Evolutionary conservation across 2,329 filamentous ascomycete species (phyloP).

Genomic region (Dactylellina haptotyla): DNA sequence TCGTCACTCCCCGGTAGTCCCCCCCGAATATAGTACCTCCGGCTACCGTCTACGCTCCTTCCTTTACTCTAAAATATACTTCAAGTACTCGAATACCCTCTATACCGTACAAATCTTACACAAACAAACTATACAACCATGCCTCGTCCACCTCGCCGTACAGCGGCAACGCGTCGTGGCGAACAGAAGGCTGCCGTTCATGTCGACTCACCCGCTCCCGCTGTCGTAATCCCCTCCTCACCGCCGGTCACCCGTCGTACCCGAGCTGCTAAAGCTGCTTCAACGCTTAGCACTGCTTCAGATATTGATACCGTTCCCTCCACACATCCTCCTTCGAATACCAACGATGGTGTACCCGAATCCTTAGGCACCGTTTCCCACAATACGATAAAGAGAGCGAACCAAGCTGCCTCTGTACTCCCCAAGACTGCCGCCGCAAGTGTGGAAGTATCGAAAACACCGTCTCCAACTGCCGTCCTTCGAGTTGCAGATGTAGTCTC

Average conservation of each 20-base stretch:
- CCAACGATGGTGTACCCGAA: slow-evolving; percentile 1
- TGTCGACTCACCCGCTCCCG: slow-evolving; percentile 27
- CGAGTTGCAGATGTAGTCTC: slow-evolving; percentile 25
- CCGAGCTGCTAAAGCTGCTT: slow-evolving; percentile 25
- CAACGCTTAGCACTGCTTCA: slow-evolving; percentile 20
- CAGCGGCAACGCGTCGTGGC: slow-evolving; percentile 46
- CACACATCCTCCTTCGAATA: slow-evolving; percentile 30
- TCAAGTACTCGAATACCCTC: background rate
- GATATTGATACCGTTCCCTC: slow-evolving; percentile 38
- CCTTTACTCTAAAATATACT: background rate
- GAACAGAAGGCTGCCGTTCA: slow-evolving; percentile 28
- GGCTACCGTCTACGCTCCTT: slow-evolving; percentile 16
- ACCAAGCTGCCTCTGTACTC: slow-evolving; percentile 16
- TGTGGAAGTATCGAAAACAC: slow-evolving; percentile 38
- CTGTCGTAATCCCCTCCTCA: slow-evolving; percentile 18
- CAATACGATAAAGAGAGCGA: slow-evolving; percentile 42
- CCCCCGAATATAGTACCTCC: slow-evolving; percentile 28
- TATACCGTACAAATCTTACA: background rate
- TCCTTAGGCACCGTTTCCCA: slow-evolving; percentile 24
- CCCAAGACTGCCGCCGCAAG: background rate
- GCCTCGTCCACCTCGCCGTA: slow-evolving; percentile 51
- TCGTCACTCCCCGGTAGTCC: background rate
- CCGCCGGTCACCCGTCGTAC: slow-evolving; percentile 17
- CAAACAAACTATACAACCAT: slow-evolving; percentile 12
- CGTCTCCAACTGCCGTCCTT: slow-evolving; percentile 24